Percentiles rank a stretch among this genome's conserved stretches.
phyloP scores from a whole-genome alignment of 2,329 filamentous ascomycete species.

The Calonectria naviculata region DNA sequence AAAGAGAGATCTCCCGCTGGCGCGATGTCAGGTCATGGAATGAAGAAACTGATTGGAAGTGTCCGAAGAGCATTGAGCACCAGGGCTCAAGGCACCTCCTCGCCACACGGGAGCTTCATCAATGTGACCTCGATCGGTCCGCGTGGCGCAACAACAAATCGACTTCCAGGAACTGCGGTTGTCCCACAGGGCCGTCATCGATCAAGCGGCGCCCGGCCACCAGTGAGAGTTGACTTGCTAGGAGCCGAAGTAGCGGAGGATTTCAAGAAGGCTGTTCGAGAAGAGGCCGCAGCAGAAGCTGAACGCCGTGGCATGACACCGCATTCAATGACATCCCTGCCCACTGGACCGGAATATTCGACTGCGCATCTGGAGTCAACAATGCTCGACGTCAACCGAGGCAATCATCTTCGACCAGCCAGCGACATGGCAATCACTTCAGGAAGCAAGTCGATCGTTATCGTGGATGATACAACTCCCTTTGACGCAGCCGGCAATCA shows the following conservation, averaged over 20 bases:
- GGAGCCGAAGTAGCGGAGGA: constrained; percentile 83
- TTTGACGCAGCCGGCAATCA: constrained; percentile 62
- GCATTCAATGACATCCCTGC: constrained; percentile 41
- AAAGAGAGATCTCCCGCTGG: constrained; percentile 64
- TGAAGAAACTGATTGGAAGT: constrained; percentile 88
- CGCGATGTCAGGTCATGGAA: constrained; percentile 76
- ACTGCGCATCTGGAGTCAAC: constrained; percentile 55
- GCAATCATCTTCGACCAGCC: constrained; percentile 52
- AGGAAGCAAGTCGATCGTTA: constrained; percentile 91
- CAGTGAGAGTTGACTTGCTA: constrained; percentile 82
- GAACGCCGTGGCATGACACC: constrained; percentile 40
- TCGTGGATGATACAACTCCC: constrained; percentile 76
- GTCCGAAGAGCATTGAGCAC: constrained; percentile 85
- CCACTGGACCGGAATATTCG: constrained; percentile 53
- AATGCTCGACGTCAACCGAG: constrained; percentile 47
- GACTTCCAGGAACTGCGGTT: constrained; percentile 68
- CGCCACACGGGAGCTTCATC: constrained; percentile 59
- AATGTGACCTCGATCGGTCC: constrained; percentile 61
- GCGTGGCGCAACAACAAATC: constrained; percentile 65
- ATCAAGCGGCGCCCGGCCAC: constrained; percentile 57
- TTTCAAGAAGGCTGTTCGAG: constrained; percentile 80
- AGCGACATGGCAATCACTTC: constrained; percentile 74
- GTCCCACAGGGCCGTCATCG: constrained; percentile 65
- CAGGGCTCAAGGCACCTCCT: constrained; percentile 55
- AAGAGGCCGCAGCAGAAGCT: constrained; percentile 63